Evolutionary conservation across 257 asterid genomes (phyloP), one percentile per base, ranked within the genome.

Genomic region (Ajuga chamaepitys): DNA sequence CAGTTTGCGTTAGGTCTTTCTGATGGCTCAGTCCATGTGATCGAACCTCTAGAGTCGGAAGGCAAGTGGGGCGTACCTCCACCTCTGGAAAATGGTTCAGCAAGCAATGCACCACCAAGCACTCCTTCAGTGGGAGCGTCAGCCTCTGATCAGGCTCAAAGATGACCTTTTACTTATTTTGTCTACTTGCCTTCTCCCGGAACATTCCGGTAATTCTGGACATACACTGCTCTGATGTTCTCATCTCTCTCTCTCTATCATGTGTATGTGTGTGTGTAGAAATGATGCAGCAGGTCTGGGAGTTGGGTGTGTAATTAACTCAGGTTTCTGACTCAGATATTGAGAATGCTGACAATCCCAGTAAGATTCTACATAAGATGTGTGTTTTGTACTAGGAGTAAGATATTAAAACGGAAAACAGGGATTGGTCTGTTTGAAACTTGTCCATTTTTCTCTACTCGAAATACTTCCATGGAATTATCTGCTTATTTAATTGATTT

Each of bases 1-100:
- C 98, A 92, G 70, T 92, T 92, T 63, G 93, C 98, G 6, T 62
- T 89, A 60, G 98, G 98, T 38, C 67, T 92, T 37, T 85, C 98
- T 1, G 98, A 92, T 48, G 98, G 98, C 3, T 78, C 91, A 3
- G 96, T 92, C 58, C 90, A 89, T 57, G 96, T 89, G 4, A 68
- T 92, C 16, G 98, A 92, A 74, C 98, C 98, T 42, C 88, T 84
- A 0, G 97, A 90, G 56, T 77, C 86, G 0, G 97, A 92, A 70
- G 87, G 87, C 69, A 92, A 76, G 75, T 92, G 98, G 98, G 95
- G 98, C 0, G 46, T 66, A 9, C 78, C 93, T 1, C 97, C 96
- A n/a, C 87, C 86, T 2, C 64, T 55, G 7, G 98, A 89, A 70
- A 87, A 83, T 25, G 96, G 97, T 37, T 74, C 95, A 2, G 17